phyloP scores from a whole-genome alignment of 768 basidiomycete genomes.

The Termitomyces sp. region DNA sequence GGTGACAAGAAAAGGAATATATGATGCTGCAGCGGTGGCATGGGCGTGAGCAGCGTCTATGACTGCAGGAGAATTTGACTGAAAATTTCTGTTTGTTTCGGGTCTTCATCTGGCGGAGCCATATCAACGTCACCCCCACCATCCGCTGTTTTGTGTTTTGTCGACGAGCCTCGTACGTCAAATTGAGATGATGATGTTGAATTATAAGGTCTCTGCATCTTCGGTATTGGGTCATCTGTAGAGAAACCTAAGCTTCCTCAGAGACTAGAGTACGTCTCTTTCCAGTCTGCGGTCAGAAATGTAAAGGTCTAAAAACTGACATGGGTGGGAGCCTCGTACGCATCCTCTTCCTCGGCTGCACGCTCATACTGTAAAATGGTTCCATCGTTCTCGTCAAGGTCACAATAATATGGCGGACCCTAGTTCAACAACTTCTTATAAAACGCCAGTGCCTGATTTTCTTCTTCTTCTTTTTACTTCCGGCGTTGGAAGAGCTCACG shows the following conservation, averaged over 20 bases:
- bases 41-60: no score
- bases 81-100: no score
- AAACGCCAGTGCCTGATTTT: constrained; percentile 68
- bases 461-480: constrained; percentile 87
- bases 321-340: constrained; percentile 18
- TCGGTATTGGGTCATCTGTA: constrained; percentile 49
- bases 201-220: constrained; percentile 40
- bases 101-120: no score
- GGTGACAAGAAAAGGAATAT: no score
- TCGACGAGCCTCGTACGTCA: not conserved
- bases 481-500: constrained; percentile 90
- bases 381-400: constrained; percentile 76
- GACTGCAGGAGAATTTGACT: no score
- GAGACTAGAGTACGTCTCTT: constrained; percentile 54
- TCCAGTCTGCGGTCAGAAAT: constrained; percentile 50
- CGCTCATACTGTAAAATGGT: constrained; percentile 70
- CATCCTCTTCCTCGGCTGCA: constrained; percentile 72
- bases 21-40: no score
- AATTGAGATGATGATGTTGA: constrained; percentile 14
- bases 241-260: constrained; percentile 52
- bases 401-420: constrained; percentile 88
- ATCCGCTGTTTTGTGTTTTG: no score
- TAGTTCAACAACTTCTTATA: constrained; percentile 90
- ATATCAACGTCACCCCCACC: no score
- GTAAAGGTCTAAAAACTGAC: not conserved